Base-by-base conservation (phyloP, 768 basidiomycete species). In the Thelephora ganbajun region DNA sequence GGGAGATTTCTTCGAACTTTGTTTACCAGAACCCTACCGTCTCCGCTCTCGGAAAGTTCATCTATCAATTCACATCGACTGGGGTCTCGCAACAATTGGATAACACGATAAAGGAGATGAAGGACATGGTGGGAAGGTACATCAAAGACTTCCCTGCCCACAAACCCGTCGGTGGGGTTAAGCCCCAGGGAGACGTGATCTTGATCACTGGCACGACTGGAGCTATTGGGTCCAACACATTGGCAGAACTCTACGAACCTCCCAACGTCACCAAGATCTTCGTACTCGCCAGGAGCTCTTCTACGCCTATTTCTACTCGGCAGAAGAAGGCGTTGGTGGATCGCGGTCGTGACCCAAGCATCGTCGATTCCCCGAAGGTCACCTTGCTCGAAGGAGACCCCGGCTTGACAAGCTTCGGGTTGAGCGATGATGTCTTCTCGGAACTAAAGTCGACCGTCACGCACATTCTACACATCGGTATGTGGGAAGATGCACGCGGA, bases 11-110 rank as follows among this genome's bases (percentile, higher is more conserved):
- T 6, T 50, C 54, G 9, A 58, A 58, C 42, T 50, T 68, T 46
- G 63, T 75, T 3, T 66, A 64, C 35, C 56, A 59, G 18, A 57
- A 69, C 22, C 71, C 73, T 2, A 68, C 68, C 1, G 64, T 72
- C 16, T 55, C 56, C 36, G 45, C 57, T 6, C 58, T 59, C 45
- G 26, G 48, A 49, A 50, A n/a, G 5, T 63, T 53, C 49, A 45
- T 59, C 18, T 19, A 43, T 19, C 22, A 41, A 11, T 35, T 56
- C 2, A 50, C 43, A 16, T 20, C 13, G 22, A 19, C 48, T 11
- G 35, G 23, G 43, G 14, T 51, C 2, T 26, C 50, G 2, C 53
- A 46, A 4, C 37, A 46, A 34, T 42, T 2, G 33, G 22, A 13
- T n/a, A 49, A 11, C 56, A 59, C 41, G 44, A 47, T 53, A 22